Evolutionary conservation across 2,329 filamentous ascomycete genomes (phyloP), one percentile per base, ranked within the genome.

Genomic region (Hortaea werneckii): DNA sequence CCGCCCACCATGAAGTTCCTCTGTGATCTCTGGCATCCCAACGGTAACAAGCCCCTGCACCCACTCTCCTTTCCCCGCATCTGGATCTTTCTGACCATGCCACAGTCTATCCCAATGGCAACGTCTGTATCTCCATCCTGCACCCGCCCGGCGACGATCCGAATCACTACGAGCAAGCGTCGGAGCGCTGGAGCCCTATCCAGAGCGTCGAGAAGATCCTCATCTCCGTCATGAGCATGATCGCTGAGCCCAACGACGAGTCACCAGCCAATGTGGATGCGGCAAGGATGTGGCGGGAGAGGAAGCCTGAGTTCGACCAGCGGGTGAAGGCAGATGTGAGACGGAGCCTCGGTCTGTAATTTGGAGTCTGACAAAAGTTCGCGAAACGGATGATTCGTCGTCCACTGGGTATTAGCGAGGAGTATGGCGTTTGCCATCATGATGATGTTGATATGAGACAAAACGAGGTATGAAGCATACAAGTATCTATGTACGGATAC

Each of bases 141-240:
- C 90, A 96, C 67, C 84, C 90, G 3, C 90, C 90, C 2, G 90
- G 92, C 59, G 90, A 96, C 69, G 90, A 96, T 67, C 92, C 92
- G 45, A 95, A 95, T 71, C 89, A 95, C 73, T 96, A 96, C 76
- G 90, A 96, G 68, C 86, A 90, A 58, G 90, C 92, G 6, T 88
- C 85, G 1, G 92, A 96, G 72, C 82, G 90, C 52, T 96, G 90
- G 90, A 90, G 85, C 28, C 90, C 90, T 9, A 95, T 96, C 52
- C 92, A 96, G 71, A 92, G 85, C 49, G 90, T 95, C 55, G 92
- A 96, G 71, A 96, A 95, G 74, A 96, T 96, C 56, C 74, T 96
- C 56, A 88, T 96, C 47, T 88, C 82, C 41, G 90, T 96, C 50
- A 96, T 96, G 84, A 95, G 87, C 68, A 96, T 96, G 89, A 78